A percentile compares a stretch with the other conserved stretches of the same genome.
phyloP scores from a whole-genome alignment of 176 grass and related monocot genomes.

The Cocos nucifera region DNA sequence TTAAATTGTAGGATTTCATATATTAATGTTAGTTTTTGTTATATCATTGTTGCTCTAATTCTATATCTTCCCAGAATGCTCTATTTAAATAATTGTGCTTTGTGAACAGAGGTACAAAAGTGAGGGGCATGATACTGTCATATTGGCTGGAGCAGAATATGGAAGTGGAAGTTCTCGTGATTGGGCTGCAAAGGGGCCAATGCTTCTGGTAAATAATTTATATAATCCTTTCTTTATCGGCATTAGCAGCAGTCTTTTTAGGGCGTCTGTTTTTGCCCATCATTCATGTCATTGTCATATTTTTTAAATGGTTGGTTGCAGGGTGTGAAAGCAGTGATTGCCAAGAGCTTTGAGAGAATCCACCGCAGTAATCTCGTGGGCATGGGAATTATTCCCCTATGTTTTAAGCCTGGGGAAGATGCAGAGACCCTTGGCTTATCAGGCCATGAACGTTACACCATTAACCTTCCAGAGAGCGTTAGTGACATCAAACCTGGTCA shows the following conservation, averaged over 20 bases:
- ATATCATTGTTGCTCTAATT: too few relatives aligned
- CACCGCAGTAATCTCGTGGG: constrained; percentile 94
- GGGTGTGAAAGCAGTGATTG: constrained; percentile 94
- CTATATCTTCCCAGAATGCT: too few relatives aligned
- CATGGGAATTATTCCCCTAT: constrained; percentile 91
- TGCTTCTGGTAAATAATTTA: constrained; percentile 52
- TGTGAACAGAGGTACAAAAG: constrained; percentile 77
- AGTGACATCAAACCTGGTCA: constrained; percentile 83
- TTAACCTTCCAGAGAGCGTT: constrained; percentile 67
- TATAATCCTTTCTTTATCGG: not conserved
- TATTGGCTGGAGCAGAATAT: constrained; percentile 86
- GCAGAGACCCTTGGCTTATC: constrained; percentile 82
- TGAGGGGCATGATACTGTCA: constrained; percentile 68
- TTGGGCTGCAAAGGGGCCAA: constrained; percentile 95
- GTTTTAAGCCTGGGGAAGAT: constrained; percentile 81
- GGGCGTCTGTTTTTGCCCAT: too few relatives aligned
- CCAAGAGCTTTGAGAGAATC: constrained; percentile 97
- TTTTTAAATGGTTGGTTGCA: constrained; percentile 35
- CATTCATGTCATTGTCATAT: not conserved
- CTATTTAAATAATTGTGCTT: not conserved
- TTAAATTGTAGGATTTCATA: too few relatives aligned
- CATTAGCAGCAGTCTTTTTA: not conserved
- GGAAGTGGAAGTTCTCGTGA: constrained; percentile 95
- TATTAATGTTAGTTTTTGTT: too few relatives aligned
- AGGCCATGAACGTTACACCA: constrained; percentile 68